A percentile compares a stretch with the other conserved stretches of the same genome.
Conservation (phyloP, 192 early-diverging fungal species). For the Coemansia sp. region DNA sequence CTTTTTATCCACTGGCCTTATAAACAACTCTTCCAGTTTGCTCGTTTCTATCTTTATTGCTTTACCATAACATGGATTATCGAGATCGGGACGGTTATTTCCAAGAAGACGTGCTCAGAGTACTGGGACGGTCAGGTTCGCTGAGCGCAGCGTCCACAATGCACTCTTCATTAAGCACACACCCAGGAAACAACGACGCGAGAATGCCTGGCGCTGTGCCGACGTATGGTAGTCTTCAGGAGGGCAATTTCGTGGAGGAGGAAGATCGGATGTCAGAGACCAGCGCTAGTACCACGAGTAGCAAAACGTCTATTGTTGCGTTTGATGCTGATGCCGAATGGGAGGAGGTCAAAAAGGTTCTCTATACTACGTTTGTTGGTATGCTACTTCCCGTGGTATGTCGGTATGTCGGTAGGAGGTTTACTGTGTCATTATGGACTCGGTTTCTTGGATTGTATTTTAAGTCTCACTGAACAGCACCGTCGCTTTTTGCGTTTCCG, state of each 20-base stretch:
- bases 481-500: not conserved
- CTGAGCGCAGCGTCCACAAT: not conserved
- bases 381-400: slow-evolving; percentile 35
- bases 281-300: not conserved
- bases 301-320: slow-evolving; percentile 1
- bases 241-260: slow-evolving; percentile 14
- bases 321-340: slow-evolving; percentile 28
- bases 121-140: slow-evolving; percentile 33
- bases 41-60: no score
- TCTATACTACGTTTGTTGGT: slow-evolving; percentile 40
- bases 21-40: no score
- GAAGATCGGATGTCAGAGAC: not conserved
- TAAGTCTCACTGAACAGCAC: slow-evolving; percentile 1
- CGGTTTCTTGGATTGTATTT: slow-evolving; percentile 32
- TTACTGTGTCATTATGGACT: slow-evolving; percentile 34
- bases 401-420: slow-evolving; percentile 36
- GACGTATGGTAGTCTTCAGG: slow-evolving; percentile 14
- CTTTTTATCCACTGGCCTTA: no score
- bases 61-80: slow-evolving; percentile 49
- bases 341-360: slow-evolving; percentile 42
- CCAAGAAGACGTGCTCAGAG: slow-evolving; percentile 34
- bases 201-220: no score
- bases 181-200: no score
- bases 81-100: slow-evolving; percentile 45
- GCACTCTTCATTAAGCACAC: slow-evolving; percentile 1